Evolutionary conservation across 306 rosid species (phyloP), one percentile per base, ranked within the genome.

Genomic region (Vigna hirtella): DNA sequence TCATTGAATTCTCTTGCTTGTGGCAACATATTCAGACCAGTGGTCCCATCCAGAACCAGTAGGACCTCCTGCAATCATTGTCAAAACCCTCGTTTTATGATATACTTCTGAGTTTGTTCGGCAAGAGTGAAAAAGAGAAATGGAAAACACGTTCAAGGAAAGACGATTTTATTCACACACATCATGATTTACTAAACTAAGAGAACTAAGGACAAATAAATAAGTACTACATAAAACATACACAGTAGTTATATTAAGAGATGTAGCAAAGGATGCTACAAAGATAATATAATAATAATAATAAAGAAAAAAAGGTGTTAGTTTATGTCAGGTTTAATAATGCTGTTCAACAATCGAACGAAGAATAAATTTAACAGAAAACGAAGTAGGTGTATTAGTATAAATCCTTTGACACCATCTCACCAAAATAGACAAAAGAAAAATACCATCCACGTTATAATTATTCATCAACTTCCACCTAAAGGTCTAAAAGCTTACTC

Each of bases 1-100:
- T 95, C 99, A 70, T 95, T 93, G 77, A 95, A 95, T 79, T 95
- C 99, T 76, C 97, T 87, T 40, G 98, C 98, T 83, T 95, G 99
- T 50, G 97, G 97, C 70, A 95, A 86, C 99, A 95, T 95, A 86
- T 95, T 93, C 92, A 95, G 88, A 79, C 99, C 99, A 28, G 98
- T 95, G 11, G 97, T 95, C 78, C 99, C 99, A 87, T 95, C 99
- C 82, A 95, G 85, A 83, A 93, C 97, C 71, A 81, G 97, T 58
- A 93, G 93, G 83, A 95, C 91, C 84, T 93, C 99, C 99, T 95
- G 93, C 85, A 88, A 73, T 47, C 55, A 72, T 40, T 9, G 38
- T 20, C 64, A 76, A 53, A 48, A 74, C 30, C 70, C 22, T 40
- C n/a, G 28, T 40, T 50, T 45, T 17, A 71, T 52, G 48, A 32